phyloP scores from a whole-genome alignment of 257 asterid species.

The Nicotiana tomentosiformis region DNA sequence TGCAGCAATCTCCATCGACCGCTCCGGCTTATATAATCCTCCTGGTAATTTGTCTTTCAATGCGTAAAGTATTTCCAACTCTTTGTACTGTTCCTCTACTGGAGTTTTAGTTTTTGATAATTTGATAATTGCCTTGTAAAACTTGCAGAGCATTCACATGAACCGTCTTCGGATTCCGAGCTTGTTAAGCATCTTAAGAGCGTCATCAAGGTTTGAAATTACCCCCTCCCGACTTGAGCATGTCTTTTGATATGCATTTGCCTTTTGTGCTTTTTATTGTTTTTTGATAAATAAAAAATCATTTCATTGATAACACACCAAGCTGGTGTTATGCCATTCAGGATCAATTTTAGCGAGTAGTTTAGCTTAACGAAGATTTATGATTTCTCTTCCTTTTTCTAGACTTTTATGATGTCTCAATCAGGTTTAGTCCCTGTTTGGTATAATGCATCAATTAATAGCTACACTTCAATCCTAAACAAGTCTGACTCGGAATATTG shows the following conservation, averaged over 20 bases:
- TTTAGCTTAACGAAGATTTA: background rate
- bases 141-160: conserved; percentile 74
- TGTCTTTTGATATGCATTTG: background rate
- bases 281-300: too few species aligned
- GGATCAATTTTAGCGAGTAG: background rate
- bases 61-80: background rate
- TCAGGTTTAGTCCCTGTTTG: background rate
- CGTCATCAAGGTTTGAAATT: conserved; percentile 56
- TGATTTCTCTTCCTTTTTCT: background rate
- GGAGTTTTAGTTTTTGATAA: background rate
- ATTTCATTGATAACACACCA: too few species aligned
- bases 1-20: conserved; percentile 73
- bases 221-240: background rate
- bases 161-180: conserved; percentile 53
- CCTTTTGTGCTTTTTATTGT: background rate
- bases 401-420: background rate
- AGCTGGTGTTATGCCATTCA: too few species aligned
- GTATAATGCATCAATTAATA: background rate
- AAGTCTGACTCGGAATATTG: background rate
- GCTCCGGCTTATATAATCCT: conserved; percentile 65
- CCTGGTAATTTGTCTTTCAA: conserved; percentile 34
- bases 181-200: conserved; percentile 82
- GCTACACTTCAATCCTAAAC: background rate
- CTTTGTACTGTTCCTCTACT: background rate
- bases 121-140: background rate